Evolutionary conservation across 1,139 yeast genomes (phyloP), one percentile per base, ranked within the genome.

Genomic region (Pichia sp.): DNA sequence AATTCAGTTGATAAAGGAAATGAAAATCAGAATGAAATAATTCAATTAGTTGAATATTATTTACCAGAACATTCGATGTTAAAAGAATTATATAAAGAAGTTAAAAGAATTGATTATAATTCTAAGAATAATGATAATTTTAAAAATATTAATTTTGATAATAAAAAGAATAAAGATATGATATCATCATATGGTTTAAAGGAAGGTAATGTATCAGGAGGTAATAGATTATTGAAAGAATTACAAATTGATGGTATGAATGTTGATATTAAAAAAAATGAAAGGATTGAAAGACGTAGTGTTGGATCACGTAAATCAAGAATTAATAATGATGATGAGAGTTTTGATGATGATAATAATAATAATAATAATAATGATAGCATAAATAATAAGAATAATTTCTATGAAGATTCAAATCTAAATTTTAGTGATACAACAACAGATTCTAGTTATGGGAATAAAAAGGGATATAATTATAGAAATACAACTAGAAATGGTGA

Each of bases 1-100:
- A 56, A 53, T 48, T 49, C 54, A 29, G 59, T 62, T 41, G 42
- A 56, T 27, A 50, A 50, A 25, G 55, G 56, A 18, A 43, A 57
- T 10, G 44, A 49, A 25, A 52, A 53, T 35, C 62, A 59, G 44
- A 42, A 46, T 33, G 62, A 60, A 28, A 43, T 59, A 31, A 40
- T 47, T 25, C 48, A 49, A 30, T 38, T 50, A 25, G 44, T 53
- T 31, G 54, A 47, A 10, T 50, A 52, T 37, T 58, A 51, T 46
- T 35, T 48, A 39, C 53, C 52, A 1, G 52, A 49, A 30, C 39
- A 48, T 28, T 48, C 55, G 7, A 41, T 42, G 28, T 40, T 56
- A 31, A 27, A 38, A 34, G 43, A 49, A 26, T 29, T 56, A 33
- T 48, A 44, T 43, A 31, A 45, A 34, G 46, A 49, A 39, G 31